phyloP scores from a whole-genome alignment of 1,139 yeast genomes.

The Geotrichum carabidarum region DNA sequence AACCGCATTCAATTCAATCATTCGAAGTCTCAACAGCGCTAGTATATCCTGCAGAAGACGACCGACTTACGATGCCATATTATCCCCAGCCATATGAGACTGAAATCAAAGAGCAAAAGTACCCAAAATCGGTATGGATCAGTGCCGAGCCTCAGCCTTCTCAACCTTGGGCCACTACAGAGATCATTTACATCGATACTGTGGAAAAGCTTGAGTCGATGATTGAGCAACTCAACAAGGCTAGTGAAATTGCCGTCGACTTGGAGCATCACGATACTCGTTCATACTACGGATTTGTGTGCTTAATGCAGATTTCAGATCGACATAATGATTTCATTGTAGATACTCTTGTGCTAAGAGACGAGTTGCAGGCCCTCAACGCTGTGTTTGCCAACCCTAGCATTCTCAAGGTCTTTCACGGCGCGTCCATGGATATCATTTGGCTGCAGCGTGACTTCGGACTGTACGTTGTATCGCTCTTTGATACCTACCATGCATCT shows the following conservation, averaged over 20 bases:
- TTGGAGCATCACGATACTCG: conserved; percentile 94
- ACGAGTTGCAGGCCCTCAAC: conserved; percentile 64
- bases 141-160: conserved; percentile 51
- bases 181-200: conserved; percentile 69
- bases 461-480: conserved; percentile 77
- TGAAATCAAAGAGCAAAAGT: conserved; percentile 69
- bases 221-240: conserved; percentile 48
- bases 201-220: conserved; percentile 49
- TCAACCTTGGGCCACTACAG: conserved; percentile 60
- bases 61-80: conserved; percentile 48
- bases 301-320: conserved; percentile 88
- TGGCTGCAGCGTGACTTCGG: conserved; percentile 98
- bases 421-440: conserved; percentile 93
- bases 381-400: conserved; percentile 72
- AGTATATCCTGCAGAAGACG: conserved; percentile 21
- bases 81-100: conserved; percentile 75
- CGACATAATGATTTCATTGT: conserved; percentile 78
- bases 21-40: conserved; percentile 50
- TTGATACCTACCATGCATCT: conserved; percentile 92
- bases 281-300: conserved; percentile 84
- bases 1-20: conserved; percentile 64
- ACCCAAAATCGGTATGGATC: conserved; percentile 55
- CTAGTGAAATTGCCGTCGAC: conserved; percentile 83
- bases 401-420: conserved; percentile 85
- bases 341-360: conserved; percentile 71